These are phyloP conservation scores for Eimeria maxima DNA, from an alignment of 169 alveolate species.

Conservation along the genomic window DNA sequence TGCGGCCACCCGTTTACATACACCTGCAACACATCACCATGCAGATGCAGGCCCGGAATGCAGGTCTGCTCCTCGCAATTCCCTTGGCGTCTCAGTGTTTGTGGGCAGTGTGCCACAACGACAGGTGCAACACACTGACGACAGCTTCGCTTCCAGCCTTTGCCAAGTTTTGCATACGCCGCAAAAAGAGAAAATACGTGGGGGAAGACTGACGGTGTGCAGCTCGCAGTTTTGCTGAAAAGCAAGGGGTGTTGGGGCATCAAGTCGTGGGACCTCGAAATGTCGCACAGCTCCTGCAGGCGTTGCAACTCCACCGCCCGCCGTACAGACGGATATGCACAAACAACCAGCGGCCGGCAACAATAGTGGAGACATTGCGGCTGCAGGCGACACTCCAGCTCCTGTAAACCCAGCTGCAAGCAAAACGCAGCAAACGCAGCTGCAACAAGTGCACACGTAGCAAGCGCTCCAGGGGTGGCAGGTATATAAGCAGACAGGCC, in stretches of 20 bases:
- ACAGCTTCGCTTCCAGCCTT: background rate
- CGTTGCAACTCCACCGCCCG: background rate
- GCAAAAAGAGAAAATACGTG: background rate
- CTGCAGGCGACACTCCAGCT: conserved; percentile 42
- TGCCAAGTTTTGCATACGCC: background rate
- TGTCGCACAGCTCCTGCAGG: conserved; percentile 72
- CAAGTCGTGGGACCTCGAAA: conserved; percentile 79
- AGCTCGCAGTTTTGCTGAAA: conserved; percentile 81
- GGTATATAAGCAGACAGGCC: background rate
- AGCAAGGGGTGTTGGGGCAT: conserved; percentile 61
- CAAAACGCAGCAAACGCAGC: background rate
- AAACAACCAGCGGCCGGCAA: conserved; percentile 41
- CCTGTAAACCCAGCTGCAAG: conserved; percentile 41
- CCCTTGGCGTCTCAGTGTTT: background rate
- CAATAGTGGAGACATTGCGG: conserved; percentile 38
- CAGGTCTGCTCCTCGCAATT: background rate
- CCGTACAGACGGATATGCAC: background rate
- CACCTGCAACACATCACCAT: conserved; percentile 55
- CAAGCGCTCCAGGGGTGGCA: background rate
- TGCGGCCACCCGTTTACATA: conserved; percentile 83
- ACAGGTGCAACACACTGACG: background rate
- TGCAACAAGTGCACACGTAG: background rate
- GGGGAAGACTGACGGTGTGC: conserved; percentile 77
- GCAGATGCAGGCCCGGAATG: background rate
- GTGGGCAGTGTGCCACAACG: background rate